Conservation (phyloP, 768 basidiomycete species). For the Boletus speciosus region DNA sequence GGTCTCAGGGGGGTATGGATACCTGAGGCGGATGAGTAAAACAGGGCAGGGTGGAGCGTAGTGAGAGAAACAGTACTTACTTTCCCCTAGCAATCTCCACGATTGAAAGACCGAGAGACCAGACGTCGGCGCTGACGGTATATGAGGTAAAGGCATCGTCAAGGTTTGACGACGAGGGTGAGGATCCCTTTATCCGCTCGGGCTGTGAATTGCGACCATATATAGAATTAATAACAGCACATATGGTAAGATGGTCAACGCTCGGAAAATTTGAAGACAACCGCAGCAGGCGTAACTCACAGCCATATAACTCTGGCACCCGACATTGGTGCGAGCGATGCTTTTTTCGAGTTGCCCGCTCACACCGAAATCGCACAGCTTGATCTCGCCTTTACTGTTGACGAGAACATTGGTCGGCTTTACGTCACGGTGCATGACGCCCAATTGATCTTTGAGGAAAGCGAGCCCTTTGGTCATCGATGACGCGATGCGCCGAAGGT, state of each 20-base stretch:
- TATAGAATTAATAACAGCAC: neutral
- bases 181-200: conserved; percentile 95
- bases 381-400: conserved; percentile 83
- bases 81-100: conserved; percentile 88
- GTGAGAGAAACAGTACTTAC: conserved; percentile 14
- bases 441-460: conserved; percentile 92
- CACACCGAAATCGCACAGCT: conserved; percentile 98
- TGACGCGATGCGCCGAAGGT: conserved; percentile 76
- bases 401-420: conserved; percentile 94
- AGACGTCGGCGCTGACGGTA: conserved; percentile 95
- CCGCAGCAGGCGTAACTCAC: conserved; percentile 44
- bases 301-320: conserved; percentile 98
- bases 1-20: conserved; percentile 97
- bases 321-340: conserved; percentile 96
- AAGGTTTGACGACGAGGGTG: conserved; percentile 34
- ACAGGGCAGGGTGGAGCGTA: neutral
- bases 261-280: neutral
- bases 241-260: conserved; percentile 1
- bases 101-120: conserved; percentile 92
- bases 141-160: conserved; percentile 52
- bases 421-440: conserved; percentile 83
- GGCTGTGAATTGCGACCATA: conserved; percentile 49
- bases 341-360: conserved; percentile 96
- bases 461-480: conserved; percentile 87
- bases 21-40: conserved; percentile 34